Conservation (phyloP, 495 filamentous ascomycete genomes). For the Aspergillus wentii region DNA sequence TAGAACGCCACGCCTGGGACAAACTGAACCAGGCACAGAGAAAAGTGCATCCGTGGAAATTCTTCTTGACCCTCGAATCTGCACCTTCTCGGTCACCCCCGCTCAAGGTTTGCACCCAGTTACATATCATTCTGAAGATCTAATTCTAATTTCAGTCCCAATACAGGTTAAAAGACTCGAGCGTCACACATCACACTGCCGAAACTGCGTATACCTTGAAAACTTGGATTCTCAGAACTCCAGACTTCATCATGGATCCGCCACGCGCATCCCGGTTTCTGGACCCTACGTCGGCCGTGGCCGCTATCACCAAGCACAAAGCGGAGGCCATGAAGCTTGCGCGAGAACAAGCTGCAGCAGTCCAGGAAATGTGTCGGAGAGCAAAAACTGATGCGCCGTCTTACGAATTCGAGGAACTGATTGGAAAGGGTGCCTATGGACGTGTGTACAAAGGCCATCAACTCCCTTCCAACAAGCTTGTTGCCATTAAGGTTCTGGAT, state of each 20-base stretch:
- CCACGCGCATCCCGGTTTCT: conserved; percentile 30
- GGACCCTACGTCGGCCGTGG: conserved; percentile 42
- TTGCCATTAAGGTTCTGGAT: conserved; percentile 94
- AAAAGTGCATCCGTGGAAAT: no score
- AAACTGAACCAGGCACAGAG: no score
- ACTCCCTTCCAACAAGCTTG: conserved; percentile 55
- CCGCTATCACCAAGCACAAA: conserved; percentile 45
- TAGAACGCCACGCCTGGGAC: no score
- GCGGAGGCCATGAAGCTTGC: conserved; percentile 45
- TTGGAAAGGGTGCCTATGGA: conserved; percentile 94
- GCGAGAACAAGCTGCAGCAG: conserved; percentile 42
- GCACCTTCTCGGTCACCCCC: no score
- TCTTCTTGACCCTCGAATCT: no score
- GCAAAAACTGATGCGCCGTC: conserved; percentile 45
- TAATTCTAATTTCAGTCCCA: no score
- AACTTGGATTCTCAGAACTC: background rate
- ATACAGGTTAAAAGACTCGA: no score
- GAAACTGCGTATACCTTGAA: background rate
- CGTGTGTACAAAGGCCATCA: conserved; percentile 80
- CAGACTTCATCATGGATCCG: conserved; percentile 11
- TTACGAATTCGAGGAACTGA: conserved; percentile 82
- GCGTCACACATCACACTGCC: no score
- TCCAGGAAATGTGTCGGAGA: conserved; percentile 44
- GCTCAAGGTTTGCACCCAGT: no score
- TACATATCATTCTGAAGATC: no score